phyloP scores from a whole-genome alignment of 768 basidiomycete species.

The Mycena olivaceomarginata region DNA sequence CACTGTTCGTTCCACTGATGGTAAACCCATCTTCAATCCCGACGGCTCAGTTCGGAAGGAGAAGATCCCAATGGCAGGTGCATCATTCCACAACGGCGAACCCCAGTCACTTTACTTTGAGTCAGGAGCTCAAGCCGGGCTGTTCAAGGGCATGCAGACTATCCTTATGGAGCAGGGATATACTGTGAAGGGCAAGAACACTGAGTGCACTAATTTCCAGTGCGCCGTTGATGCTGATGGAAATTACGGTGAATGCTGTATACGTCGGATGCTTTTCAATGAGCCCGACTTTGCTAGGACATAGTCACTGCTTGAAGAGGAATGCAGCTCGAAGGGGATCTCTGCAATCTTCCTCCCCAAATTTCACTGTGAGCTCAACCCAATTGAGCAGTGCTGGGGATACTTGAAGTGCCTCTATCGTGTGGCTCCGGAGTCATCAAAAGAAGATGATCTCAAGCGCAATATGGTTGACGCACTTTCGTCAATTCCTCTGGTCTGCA shows the following conservation, averaged over 20 bases:
- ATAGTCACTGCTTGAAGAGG: too few relatives aligned
- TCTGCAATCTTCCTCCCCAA: too few relatives aligned
- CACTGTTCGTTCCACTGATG: not conserved
- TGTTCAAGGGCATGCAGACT: constrained; percentile 53
- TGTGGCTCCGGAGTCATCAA: not conserved
- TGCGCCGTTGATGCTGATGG: too few relatives aligned
- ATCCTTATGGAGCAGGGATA: constrained; percentile 52
- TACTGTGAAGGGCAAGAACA: too few relatives aligned
- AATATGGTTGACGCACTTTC: not conserved
- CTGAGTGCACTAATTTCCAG: too few relatives aligned
- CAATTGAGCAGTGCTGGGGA: too few relatives aligned
- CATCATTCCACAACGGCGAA: not conserved
- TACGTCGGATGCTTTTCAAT: too few relatives aligned
- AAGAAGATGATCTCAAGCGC: not conserved
- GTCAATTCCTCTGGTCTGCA: not conserved
- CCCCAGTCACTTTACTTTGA: constrained; percentile 46
- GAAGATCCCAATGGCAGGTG: constrained; percentile 1
- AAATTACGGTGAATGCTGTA: too few relatives aligned
- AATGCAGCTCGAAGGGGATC: too few relatives aligned
- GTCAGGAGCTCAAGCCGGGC: constrained; percentile 40
- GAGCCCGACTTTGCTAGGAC: too few relatives aligned
- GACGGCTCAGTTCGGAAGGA: not conserved
- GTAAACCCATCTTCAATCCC: not conserved
- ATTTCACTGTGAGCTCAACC: too few relatives aligned
- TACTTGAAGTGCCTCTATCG: constrained; percentile 48